Evolutionary conservation across 805 yeast species (phyloP).

Genomic region (Tetrapisispora pingtungensis): DNA sequence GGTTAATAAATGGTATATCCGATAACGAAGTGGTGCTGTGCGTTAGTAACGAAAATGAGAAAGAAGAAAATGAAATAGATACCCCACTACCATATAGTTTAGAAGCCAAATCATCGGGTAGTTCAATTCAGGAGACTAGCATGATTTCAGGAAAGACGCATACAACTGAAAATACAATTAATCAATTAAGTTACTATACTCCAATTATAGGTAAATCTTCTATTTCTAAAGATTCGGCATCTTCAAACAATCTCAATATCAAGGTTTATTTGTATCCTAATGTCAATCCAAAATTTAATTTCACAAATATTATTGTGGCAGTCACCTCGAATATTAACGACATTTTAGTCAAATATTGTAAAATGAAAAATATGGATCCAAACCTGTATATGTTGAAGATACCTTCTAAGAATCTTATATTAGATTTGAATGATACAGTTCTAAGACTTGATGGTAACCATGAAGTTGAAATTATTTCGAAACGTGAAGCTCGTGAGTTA

Average conservation of each 20-base stretch:
- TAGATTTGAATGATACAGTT: conserved; percentile 34
- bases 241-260: conserved; percentile 23
- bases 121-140: conserved; percentile 1
- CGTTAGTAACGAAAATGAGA: conserved; percentile 39
- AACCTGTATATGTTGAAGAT: conserved; percentile 30
- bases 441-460: conserved; percentile 34
- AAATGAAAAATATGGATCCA: conserved; percentile 29
- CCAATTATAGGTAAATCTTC: conserved; percentile 27
- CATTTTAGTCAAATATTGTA: conserved; percentile 29
- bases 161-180: conserved; percentile 10
- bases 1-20: conserved; percentile 60
- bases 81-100: conserved; percentile 43
- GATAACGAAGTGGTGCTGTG: conserved; percentile 77
- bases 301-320: conserved; percentile 23
- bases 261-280: conserved; percentile 30
- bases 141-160: conserved; percentile 3
- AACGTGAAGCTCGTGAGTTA: conserved; percentile 32
- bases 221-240: conserved; percentile 12
- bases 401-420: conserved; percentile 21
- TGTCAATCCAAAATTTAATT: conserved; percentile 20
- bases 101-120: conserved; percentile 9
- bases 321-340: conserved; percentile 32
- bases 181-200: conserved; percentile 31
- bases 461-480: conserved; percentile 35
- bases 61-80: conserved; percentile 37